phyloP scores from a whole-genome alignment of 495 filamentous ascomycete species.

The Podospora conica region DNA sequence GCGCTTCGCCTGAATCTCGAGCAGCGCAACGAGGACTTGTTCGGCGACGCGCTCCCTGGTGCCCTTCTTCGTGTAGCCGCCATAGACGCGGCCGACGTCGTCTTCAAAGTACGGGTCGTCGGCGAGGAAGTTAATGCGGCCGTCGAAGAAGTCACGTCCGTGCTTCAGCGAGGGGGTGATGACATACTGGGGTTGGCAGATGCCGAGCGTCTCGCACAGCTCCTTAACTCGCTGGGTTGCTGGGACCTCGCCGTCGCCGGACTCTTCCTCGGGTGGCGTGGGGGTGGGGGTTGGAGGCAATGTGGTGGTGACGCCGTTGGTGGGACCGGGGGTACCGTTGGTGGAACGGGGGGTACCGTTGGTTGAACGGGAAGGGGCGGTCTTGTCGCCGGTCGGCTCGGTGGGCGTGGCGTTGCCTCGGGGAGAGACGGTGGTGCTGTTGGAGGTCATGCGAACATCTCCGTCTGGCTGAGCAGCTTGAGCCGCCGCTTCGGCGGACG shows the following conservation, averaged over 20 bases:
- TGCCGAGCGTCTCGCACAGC: constrained; percentile 19
- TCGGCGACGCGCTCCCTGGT: constrained; percentile 31
- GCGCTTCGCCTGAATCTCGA: constrained; percentile 13
- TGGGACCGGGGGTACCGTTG: too few species aligned
- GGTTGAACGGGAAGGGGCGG: not conserved
- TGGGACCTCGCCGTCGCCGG: constrained; percentile 10
- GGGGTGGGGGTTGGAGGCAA: not conserved
- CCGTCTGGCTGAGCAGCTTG: not conserved
- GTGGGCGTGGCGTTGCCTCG: not conserved
- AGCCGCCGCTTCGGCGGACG: not conserved
- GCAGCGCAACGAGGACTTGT: constrained; percentile 20
- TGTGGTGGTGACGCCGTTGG: not conserved
- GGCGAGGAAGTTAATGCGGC: constrained; percentile 17
- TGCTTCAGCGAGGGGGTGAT: not conserved
- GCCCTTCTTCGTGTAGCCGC: constrained; percentile 20
- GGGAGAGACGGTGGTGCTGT: not conserved
- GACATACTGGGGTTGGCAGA: constrained; percentile 16
- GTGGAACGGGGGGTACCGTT: not conserved
- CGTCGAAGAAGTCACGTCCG: constrained; percentile 14
- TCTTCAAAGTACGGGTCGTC: constrained; percentile 17
- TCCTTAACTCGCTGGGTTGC: constrained; percentile 9
- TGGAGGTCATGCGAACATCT: not conserved
- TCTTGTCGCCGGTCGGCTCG: not conserved
- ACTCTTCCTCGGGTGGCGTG: not conserved
- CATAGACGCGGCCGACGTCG: constrained; percentile 18